phyloP scores from a whole-genome alignment of 2,329 filamentous ascomycete species.

The Zarea fungicola region DNA sequence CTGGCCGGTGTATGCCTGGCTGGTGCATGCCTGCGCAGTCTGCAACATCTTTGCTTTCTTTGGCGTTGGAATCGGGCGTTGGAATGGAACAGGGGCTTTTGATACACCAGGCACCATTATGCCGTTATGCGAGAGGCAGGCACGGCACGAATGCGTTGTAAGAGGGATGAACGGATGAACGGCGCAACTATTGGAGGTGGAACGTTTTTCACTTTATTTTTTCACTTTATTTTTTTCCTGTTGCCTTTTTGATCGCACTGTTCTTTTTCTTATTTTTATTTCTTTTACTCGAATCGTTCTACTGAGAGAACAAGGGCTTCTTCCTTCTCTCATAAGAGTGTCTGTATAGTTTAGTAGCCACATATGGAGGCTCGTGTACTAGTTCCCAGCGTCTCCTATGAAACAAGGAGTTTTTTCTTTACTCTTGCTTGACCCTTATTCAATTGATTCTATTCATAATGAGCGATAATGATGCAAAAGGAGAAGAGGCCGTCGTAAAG shows the following conservation, averaged over 20 bases:
- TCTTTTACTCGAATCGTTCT: not conserved
- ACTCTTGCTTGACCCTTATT: not conserved
- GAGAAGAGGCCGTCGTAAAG: not conserved
- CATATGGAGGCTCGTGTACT: conserved; percentile 6
- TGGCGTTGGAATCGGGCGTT: no score
- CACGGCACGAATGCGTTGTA: no score
- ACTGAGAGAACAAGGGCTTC: not conserved
- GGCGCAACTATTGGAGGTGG: not conserved
- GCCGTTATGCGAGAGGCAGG: no score
- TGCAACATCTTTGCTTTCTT: no score
- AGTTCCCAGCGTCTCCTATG: not conserved
- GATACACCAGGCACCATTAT: no score
- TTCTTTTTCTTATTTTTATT: not conserved
- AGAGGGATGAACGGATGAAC: no score
- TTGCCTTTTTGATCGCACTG: not conserved
- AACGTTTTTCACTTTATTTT: no score
- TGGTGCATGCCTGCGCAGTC: no score
- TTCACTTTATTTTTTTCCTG: not conserved
- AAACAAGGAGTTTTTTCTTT: no score
- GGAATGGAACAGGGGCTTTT: no score
- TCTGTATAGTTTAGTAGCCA: conserved; percentile 3
- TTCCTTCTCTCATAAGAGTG: not conserved
- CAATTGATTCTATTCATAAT: not conserved
- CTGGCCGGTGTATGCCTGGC: no score
- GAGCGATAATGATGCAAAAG: no score